Percentiles rank a stretch among this genome's conserved stretches.
phyloP scores from a whole-genome alignment of 108 stramenopile genomes.

The Epipyxis sp. region DNA sequence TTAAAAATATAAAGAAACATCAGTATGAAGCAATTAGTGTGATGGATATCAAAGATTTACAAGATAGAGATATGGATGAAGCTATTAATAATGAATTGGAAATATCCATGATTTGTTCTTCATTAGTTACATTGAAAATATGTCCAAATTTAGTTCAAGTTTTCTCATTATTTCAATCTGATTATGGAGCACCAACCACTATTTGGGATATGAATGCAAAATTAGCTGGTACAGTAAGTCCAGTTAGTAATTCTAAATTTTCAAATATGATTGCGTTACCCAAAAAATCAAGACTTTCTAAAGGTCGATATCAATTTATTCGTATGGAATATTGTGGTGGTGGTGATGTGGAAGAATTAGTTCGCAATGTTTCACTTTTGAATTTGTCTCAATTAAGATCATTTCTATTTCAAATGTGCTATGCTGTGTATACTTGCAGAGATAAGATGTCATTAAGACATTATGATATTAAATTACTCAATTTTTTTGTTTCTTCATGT shows the following conservation, averaged over 20 bases:
- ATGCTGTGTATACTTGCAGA: constrained; percentile 78
- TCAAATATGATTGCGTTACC: neutral
- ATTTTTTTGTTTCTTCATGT: constrained; percentile 68
- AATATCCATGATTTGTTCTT: constrained; percentile 21
- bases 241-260: neutral
- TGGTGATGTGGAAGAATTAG: constrained; percentile 85
- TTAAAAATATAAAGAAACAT: neutral
- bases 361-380: constrained; percentile 56
- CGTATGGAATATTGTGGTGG: constrained; percentile 93
- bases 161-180: neutral
- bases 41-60: constrained; percentile 21
- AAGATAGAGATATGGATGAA: constrained; percentile 5
- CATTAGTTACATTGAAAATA: neutral
- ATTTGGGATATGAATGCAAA: neutral
- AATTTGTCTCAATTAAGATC: constrained; percentile 48
- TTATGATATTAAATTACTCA: constrained; percentile 97
- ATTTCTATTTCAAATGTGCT: constrained; percentile 88
- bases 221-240: neutral
- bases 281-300: neutral
- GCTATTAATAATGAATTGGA: neutral
- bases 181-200: neutral
- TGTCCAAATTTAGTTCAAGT: constrained; percentile 26
- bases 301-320: constrained; percentile 72
- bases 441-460: constrained; percentile 78
- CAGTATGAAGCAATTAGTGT: neutral